phyloP scores from a whole-genome alignment of 1,284 basidiomycete species.

The Pseudozyma thailandica region DNA sequence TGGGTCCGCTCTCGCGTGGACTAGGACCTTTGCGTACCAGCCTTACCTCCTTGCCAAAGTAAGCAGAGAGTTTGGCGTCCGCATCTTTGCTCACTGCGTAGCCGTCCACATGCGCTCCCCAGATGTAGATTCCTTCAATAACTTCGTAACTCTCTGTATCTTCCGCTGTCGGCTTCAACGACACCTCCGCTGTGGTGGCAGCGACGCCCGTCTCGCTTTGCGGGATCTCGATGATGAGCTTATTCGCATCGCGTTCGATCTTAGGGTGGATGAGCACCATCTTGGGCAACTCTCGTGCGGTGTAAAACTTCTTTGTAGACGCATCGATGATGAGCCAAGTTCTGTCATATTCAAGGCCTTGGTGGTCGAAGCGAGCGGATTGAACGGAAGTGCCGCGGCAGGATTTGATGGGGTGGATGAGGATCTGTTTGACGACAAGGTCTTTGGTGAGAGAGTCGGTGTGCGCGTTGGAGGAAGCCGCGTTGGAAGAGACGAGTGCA shows the following conservation, averaged over 20 bases:
- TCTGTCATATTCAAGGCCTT: conserved; percentile 57
- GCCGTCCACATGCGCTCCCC: conserved; percentile 54
- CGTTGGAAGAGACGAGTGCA: conserved; percentile 35
- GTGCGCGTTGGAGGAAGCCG: conserved; percentile 24
- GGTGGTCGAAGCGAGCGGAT: conserved; percentile 44
- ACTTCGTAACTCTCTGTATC: conserved; percentile 46
- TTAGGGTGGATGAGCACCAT: conserved; percentile 60
- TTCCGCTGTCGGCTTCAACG: conserved; percentile 41
- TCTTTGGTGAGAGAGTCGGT: conserved; percentile 43
- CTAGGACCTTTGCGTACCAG: conserved; percentile 58
- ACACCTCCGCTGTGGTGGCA: conserved; percentile 30
- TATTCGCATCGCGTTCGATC: conserved; percentile 34
- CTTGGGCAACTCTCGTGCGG: conserved; percentile 58
- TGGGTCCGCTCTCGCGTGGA: conserved; percentile 30
- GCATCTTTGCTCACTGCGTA: conserved; percentile 57
- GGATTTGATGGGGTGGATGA: conserved; percentile 63
- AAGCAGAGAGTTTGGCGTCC: conserved; percentile 52
- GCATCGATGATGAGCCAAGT: conserved; percentile 64
- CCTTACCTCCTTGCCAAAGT: conserved; percentile 58
- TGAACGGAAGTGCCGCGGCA: conserved; percentile 58
- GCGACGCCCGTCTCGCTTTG: conserved; percentile 40
- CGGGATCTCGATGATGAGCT: conserved; percentile 55
- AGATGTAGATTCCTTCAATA: conserved; percentile 55
- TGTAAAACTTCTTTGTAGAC: conserved; percentile 52
- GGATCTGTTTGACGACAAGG: conserved; percentile 37